Evolutionary conservation across 2,329 filamentous ascomycete species (phyloP), one percentile per base, ranked within the genome.

Genomic region (Epichloe sp.): DNA sequence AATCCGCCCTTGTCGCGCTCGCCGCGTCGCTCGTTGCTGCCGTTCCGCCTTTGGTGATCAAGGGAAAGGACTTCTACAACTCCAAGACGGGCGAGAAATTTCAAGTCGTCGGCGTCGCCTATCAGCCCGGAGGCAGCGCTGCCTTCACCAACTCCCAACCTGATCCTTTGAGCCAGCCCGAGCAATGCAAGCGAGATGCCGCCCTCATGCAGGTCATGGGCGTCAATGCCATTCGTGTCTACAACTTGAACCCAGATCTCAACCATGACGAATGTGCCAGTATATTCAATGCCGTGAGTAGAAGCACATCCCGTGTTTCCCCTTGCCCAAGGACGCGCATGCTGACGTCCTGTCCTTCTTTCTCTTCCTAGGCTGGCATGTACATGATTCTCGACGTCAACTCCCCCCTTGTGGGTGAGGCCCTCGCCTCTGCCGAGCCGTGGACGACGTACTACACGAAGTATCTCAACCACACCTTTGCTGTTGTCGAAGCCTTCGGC

Each of bases 381-480:
- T 84, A 83, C 68, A 80, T 84, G 77, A 67, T 83, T 59, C 71
- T 84, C 57, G 80, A 85, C 59, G 81, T 85, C 64, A 85, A 85
- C 70, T 82, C 80, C 43, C 81, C 23, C 46, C 68, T 80, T 4
- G 64, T 70, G 8, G 79, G 78, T 52, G 76, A 83, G 65, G 72
- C 75, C 53, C 66, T 85, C 46, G 73, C 74, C 61, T 75, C 74
- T 53, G 64, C 57, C 23, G 65, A 76, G 53, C 80, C 80, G 23
- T 79, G 76, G 76, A 71, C 71, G 46, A 78, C 72, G 53, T 84
- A 85, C 70, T 75, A 79, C 60, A 68, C 67, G 48, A 65, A 64
- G 19, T 85, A 85, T 63, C 68, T 83, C 52, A 83, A 83, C 68
- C 77, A 79, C 57, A 83, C 79, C 41, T 84, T 84, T 62, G 78